Evolutionary conservation across 169 alveolate species (phyloP).

Genomic region (Cryptosporidium meleagridis): DNA sequence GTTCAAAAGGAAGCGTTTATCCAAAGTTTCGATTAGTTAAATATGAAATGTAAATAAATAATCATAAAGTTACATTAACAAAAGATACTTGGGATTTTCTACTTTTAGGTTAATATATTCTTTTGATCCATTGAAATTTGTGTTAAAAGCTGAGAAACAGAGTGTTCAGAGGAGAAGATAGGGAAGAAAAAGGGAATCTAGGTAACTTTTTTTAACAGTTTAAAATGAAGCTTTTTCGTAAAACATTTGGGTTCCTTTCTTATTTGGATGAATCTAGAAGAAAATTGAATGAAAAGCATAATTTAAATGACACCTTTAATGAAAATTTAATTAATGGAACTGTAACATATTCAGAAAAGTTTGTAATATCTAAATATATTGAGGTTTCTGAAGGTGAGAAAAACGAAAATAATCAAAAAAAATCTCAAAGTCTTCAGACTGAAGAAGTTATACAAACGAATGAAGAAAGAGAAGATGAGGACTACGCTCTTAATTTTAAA

Average conservation of each 20-base stretch:
- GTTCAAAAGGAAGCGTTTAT: not conserved
- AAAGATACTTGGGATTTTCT: not conserved
- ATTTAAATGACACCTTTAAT: too few species aligned
- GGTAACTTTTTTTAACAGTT: not conserved
- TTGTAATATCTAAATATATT: not conserved
- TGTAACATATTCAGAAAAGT: not conserved
- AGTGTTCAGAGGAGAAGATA: not conserved
- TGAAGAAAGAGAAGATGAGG: not conserved
- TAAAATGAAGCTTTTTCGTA: not conserved
- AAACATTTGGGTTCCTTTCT: not conserved
- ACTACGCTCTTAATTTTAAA: not conserved
- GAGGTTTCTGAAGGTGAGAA: not conserved
- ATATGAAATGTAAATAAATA: not conserved
- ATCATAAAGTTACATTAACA: not conserved
- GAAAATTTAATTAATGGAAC: not conserved
- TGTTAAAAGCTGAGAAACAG: not conserved
- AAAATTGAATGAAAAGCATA: not conserved
- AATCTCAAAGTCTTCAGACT: not conserved
- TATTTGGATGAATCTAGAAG: not conserved
- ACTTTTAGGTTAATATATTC: not conserved
- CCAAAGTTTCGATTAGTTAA: not conserved
- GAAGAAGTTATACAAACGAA: not conserved
- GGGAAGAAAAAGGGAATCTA: not conserved
- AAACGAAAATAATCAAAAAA: not conserved
- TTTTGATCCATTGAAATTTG: not conserved